These are phyloP conservation scores for Pisolithus marmoratus DNA, from an alignment of 768 basidiomycete species.

Conservation along the genomic window DNA sequence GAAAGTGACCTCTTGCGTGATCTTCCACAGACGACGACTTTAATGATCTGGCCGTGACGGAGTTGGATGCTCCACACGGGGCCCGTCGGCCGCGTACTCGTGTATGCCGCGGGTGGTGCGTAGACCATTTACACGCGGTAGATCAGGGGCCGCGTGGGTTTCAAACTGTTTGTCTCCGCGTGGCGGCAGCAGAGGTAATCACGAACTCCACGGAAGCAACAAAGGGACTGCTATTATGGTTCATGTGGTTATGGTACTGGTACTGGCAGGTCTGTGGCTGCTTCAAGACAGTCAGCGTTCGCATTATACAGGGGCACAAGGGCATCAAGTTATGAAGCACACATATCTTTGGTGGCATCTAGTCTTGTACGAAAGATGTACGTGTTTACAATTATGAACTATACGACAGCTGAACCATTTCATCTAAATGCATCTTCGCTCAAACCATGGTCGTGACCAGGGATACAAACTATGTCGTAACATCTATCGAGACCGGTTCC, in stretches of 20 bases:
- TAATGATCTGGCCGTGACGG: slow-evolving; percentile 54
- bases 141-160: neutral
- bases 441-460: too few relatives aligned
- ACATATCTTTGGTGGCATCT: too few relatives aligned
- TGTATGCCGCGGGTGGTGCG: slow-evolving; percentile 62
- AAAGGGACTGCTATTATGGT: slow-evolving; percentile 26
- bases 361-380: too few relatives aligned
- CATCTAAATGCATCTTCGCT: too few relatives aligned
- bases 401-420: too few relatives aligned
- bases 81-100: slow-evolving; percentile 46
- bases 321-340: too few relatives aligned
- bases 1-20: slow-evolving; percentile 33
- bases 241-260: slow-evolving; percentile 40
- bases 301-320: slow-evolving; percentile 26
- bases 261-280: slow-evolving; percentile 49
- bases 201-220: neutral
- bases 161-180: neutral
- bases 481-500: too few relatives aligned
- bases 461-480: too few relatives aligned
- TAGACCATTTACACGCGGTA: slow-evolving; percentile 46
- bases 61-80: slow-evolving; percentile 60
- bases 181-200: neutral
- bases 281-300: slow-evolving; percentile 55
- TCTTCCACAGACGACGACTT: neutral
- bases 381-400: too few relatives aligned